phyloP scores from a whole-genome alignment of 495 filamentous ascomycete species.

The Xylaria nigripes region DNA sequence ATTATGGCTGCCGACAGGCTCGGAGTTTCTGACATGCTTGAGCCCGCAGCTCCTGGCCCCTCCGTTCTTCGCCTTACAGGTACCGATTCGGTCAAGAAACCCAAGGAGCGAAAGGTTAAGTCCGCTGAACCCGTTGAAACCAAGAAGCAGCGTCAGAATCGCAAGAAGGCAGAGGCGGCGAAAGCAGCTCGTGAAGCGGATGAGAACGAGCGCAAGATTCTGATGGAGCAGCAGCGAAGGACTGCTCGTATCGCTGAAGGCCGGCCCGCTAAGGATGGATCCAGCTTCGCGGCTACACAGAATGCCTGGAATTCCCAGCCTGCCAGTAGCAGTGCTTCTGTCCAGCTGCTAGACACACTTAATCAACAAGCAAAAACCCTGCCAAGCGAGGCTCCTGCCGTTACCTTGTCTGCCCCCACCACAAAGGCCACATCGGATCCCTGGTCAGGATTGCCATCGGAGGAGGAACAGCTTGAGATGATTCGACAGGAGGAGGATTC shows the following conservation, averaged over 20 bases:
- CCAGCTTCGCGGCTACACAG: conserved; percentile 46
- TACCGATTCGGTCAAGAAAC: conserved; percentile 46
- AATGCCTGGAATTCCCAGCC: conserved; percentile 53
- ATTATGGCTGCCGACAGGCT: conserved; percentile 44
- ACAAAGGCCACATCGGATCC: conserved; percentile 25
- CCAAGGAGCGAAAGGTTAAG: conserved; percentile 57
- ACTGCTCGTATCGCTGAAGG: conserved; percentile 73
- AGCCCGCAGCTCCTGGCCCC: conserved; percentile 58
- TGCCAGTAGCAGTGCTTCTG: conserved; percentile 35
- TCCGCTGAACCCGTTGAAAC: conserved; percentile 52
- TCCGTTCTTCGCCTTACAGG: conserved; percentile 69
- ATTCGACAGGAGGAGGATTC: conserved; percentile 54
- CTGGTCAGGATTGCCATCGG: conserved; percentile 61
- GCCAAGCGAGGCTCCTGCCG: conserved; percentile 12
- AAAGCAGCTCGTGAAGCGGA: conserved; percentile 63
- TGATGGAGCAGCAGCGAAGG: conserved; percentile 72
- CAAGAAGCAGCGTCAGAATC: conserved; percentile 88
- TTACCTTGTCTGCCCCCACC: conserved; percentile 15
- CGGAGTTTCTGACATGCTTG: conserved; percentile 83
- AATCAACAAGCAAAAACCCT: conserved; percentile 37
- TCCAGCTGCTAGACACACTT: conserved; percentile 69
- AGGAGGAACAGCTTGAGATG: conserved; percentile 78
- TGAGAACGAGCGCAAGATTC: conserved; percentile 61
- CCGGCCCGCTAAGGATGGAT: conserved; percentile 64
- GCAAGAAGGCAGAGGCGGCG: conserved; percentile 66